Evolutionary conservation across 148 eudicot genomes (phyloP).

Genomic region (Tetragonia tetragonoides): DNA sequence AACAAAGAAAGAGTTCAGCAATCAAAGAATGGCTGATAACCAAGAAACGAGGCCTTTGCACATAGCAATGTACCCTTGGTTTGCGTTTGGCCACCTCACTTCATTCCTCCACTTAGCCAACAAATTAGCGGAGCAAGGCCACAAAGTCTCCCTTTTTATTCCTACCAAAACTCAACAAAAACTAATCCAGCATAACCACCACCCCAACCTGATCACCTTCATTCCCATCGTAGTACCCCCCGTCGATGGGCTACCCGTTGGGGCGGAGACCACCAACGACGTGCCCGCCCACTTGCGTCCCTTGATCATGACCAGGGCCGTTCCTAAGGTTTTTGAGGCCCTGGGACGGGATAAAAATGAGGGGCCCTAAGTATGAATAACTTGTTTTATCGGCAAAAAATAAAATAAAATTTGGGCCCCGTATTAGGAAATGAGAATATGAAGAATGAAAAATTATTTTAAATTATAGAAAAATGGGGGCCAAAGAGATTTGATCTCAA

Average conservation of each 20-base stretch:
- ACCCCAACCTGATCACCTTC: constrained; percentile 38
- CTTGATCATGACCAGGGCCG: not conserved
- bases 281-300: not conserved
- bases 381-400: no score
- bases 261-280: constrained; percentile 40
- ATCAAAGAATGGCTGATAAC: no score
- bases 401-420: no score
- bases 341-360: no score
- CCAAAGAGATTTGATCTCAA: no score
- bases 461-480: no score
- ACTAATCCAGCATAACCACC: constrained; percentile 30
- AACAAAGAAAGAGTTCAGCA: no score
- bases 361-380: no score
- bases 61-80: constrained; percentile 43
- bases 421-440: no score
- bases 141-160: constrained; percentile 27
- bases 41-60: not conserved
- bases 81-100: constrained; percentile 42
- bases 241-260: constrained; percentile 40
- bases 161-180: constrained; percentile 33
- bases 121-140: constrained; percentile 35
- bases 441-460: no score
- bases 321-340: no score
- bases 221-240: constrained; percentile 32
- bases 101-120: constrained; percentile 40